Evolutionary conservation across 768 basidiomycete genomes (phyloP), one percentile per base, ranked within the genome.

Genomic region (Melanogaster broomeanus): DNA sequence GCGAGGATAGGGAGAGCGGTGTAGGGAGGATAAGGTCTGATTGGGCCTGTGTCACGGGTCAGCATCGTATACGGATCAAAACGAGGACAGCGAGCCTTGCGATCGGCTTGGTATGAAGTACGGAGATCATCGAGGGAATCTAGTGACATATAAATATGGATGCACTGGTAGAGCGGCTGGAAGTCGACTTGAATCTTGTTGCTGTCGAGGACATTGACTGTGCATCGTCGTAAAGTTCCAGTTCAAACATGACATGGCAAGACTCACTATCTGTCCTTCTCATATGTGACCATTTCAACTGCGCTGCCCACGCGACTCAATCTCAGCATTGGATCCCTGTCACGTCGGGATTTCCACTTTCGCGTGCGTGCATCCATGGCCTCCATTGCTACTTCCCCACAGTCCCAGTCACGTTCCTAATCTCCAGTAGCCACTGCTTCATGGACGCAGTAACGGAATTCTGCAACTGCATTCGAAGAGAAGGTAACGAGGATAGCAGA

Each of bases 391-490:
- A 91, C 57, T 78, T 80, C 4, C 97, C 97, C 7, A 99, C 90
- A 45, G 87, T 81, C 2, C 86, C 84, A 46, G 90, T 91, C 52
- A 88, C 79, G 60, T 97, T 93, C 51, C 97, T 77, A 46, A 98
- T 93, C 61, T 98, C 95, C 42, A 97, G 81, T 24, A 99, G 73
- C 97, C 97, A 99, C 57, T 96, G 88, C 63, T 98, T 98, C 76
- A 91, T 88, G 5, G 93, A 92, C 0, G 93, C 92, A 4, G 92
- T 95, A 4, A 98, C 96, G 1, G 92, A 88, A 62, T 90, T 90
- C 68, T 93, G 92, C 64, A 99, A 91, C 62, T 94, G 91, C 16
- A 77, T 74, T 6, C 94, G 87, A 38, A 95, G 76, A 1, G 94
- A 95, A 4, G 97, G 97, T 38, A 99, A 72, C 2, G 96, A 96